A percentile compares a stretch with the other conserved stretches of the same genome.
phyloP scores from a whole-genome alignment of 768 basidiomycete species.

The Sutorius australiensis region DNA sequence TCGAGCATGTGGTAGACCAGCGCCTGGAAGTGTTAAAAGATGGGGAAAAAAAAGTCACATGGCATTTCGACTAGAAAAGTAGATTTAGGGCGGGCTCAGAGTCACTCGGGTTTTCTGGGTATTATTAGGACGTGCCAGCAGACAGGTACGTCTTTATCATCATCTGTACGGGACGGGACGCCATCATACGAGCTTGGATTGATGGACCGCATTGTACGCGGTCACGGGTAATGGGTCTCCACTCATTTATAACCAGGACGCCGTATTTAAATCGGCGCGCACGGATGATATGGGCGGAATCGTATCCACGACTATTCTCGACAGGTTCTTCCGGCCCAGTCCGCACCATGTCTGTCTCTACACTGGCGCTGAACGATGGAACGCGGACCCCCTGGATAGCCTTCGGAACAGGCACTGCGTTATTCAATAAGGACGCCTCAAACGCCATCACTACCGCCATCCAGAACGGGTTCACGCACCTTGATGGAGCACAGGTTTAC shows the following conservation, averaged over 20 bases:
- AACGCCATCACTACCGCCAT: conserved; percentile 44
- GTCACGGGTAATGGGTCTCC: conserved; percentile 13
- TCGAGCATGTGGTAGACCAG: conserved; percentile 54
- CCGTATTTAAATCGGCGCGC: conserved; percentile 7
- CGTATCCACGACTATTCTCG: background rate
- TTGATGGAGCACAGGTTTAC: conserved; percentile 64
- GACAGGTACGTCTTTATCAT: background rate
- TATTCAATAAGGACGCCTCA: conserved; percentile 43
- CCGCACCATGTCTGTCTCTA: conserved; percentile 25
- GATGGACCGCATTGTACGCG: background rate
- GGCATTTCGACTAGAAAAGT: conserved; percentile 3
- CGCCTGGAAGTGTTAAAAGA: conserved; percentile 68
- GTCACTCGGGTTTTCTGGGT: background rate
- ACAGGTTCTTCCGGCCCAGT: conserved; percentile 6
- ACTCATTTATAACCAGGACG: background rate
- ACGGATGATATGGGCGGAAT: background rate
- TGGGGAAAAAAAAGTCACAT: conserved; percentile 22
- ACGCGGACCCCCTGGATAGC: conserved; percentile 51
- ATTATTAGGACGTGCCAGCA: too few species aligned
- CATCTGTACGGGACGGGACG: background rate
- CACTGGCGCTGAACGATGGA: conserved; percentile 54
- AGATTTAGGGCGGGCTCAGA: conserved; percentile 47
- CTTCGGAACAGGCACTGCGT: conserved; percentile 60
- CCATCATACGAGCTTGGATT: background rate
- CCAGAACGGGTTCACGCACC: conserved; percentile 52